Evolutionary conservation across 2,329 filamentous ascomycete species (phyloP).

Genomic region (Magnaporthales sp.): DNA sequence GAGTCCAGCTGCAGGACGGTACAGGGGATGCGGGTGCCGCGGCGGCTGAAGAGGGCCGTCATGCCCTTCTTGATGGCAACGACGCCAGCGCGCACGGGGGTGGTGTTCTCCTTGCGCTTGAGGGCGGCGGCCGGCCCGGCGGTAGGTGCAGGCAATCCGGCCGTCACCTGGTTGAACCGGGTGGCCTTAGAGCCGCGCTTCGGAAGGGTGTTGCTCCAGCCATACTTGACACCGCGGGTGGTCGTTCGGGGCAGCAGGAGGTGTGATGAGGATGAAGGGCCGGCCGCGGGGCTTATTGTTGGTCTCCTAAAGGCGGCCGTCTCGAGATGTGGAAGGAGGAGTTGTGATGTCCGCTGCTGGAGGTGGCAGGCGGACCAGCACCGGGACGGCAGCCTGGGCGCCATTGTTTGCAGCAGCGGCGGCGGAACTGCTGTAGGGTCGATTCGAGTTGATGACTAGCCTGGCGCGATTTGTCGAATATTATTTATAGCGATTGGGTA

Average conservation of each 20-base stretch:
- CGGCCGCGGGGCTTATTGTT: not conserved
- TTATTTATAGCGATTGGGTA: not conserved
- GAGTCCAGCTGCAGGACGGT: constrained; percentile 91
- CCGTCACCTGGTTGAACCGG: constrained; percentile 51
- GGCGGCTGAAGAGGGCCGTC: constrained; percentile 80
- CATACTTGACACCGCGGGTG: constrained; percentile 45
- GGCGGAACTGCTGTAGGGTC: not conserved
- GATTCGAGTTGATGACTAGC: not conserved
- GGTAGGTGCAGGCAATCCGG: constrained; percentile 47
- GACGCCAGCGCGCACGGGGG: constrained; percentile 66
- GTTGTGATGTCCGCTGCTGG: constrained; percentile 13
- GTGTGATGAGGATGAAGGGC: constrained; percentile 12
- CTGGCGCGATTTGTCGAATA: not conserved
- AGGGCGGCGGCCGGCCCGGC: constrained; percentile 53
- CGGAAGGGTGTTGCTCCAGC: constrained; percentile 43
- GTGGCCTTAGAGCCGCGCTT: constrained; percentile 41
- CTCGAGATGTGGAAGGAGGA: constrained; percentile 8
- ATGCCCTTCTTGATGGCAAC: constrained; percentile 92
- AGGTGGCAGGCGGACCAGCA: constrained; percentile 16
- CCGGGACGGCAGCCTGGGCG: constrained; percentile 23
- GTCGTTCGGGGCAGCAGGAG: constrained; percentile 34
- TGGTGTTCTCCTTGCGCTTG: constrained; percentile 46
- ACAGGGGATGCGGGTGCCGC: constrained; percentile 71
- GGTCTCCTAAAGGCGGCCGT: constrained; percentile 3
- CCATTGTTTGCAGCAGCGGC: constrained; percentile 15